These are phyloP conservation scores for Claviceps sp. DNA, from an alignment of 2,329 filamentous ascomycete genomes.

Conservation along the genomic window DNA sequence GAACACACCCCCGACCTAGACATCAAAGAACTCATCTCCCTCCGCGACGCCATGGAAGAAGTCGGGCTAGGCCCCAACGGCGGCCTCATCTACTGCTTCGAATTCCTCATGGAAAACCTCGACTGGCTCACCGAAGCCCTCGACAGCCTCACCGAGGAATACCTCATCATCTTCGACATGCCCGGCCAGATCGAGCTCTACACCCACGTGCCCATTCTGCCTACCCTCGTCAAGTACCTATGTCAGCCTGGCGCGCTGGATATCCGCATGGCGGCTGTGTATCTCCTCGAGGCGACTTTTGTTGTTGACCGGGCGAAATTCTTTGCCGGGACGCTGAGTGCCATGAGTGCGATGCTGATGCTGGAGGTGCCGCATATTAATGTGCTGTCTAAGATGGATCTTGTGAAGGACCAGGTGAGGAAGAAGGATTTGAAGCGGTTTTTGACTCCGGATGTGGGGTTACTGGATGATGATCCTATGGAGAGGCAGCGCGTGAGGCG, in stretches of 20 bases:
- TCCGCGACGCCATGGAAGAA: slow-evolving; percentile 95
- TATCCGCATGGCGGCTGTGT: slow-evolving; percentile 83
- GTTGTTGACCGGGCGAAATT: slow-evolving; percentile 94
- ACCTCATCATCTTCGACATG: slow-evolving; percentile 97
- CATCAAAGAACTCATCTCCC: slow-evolving; percentile 86
- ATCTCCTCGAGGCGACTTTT: slow-evolving; percentile 90
- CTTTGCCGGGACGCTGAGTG: slow-evolving; percentile 87
- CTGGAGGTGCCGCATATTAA: slow-evolving; percentile 95
- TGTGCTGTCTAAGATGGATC: slow-evolving; percentile 93
- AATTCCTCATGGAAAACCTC: slow-evolving; percentile 87
- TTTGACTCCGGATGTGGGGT: slow-evolving; percentile 67
- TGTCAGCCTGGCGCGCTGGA: slow-evolving; percentile 69
- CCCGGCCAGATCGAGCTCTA: slow-evolving; percentile 98
- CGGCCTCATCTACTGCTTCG: slow-evolving; percentile 90
- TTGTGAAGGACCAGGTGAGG: slow-evolving; percentile 78
- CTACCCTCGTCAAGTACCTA: slow-evolving; percentile 68
- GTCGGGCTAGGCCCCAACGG: slow-evolving; percentile 83
- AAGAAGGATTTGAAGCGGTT: slow-evolving; percentile 85
- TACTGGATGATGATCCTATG: slow-evolving; percentile 68
- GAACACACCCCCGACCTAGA: slow-evolving; percentile 85
- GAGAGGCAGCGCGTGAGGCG: slow-evolving; percentile 25
- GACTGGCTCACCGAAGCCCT: slow-evolving; percentile 81
- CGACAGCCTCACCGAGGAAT: slow-evolving; percentile 80
- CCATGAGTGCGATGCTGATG: slow-evolving; percentile 99
- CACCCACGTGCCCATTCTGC: slow-evolving; percentile 88